Evolutionary conservation across 345 rosid genomes (phyloP).

Genomic region (Gossypioides kirkii): DNA sequence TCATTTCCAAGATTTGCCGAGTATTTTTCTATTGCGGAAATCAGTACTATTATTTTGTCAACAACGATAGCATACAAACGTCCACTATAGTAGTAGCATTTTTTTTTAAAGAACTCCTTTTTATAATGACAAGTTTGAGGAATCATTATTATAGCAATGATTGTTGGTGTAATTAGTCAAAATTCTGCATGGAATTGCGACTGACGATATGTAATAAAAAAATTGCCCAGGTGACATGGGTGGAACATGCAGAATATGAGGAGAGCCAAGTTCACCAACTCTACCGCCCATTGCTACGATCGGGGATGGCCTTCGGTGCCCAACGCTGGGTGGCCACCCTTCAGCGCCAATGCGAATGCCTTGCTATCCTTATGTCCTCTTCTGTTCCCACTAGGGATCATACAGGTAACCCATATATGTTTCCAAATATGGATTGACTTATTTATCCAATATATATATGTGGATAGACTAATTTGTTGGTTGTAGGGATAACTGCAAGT

Average conservation of each 20-base stretch:
- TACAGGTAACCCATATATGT: conserved; percentile 31
- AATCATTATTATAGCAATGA: neutral
- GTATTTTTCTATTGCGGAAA: conserved; percentile 1
- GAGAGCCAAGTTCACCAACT: conserved; percentile 67
- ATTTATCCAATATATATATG: no score
- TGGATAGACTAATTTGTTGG: no score
- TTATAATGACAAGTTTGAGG: neutral
- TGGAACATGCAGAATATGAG: conserved; percentile 90
- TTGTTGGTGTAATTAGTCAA: neutral
- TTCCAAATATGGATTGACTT: neutral
- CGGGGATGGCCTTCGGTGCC: conserved; percentile 88
- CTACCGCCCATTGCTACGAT: conserved; percentile 54
- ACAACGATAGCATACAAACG: neutral
- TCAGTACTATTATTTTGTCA: neutral
- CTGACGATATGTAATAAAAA: neutral
- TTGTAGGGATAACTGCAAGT: conserved; percentile 44
- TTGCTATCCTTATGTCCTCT: conserved; percentile 89
- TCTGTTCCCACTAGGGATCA: conserved; percentile 45
- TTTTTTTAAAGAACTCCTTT: neutral
- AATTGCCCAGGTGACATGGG: conserved; percentile 78
- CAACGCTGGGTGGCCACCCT: conserved; percentile 91
- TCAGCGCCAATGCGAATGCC: conserved; percentile 90
- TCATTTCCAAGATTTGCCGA: conserved; percentile 30
- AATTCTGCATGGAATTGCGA: neutral
- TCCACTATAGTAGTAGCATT: no score